Base-by-base conservation (phyloP, 768 basidiomycete species). In the Leccinum fibrillosum region DNA sequence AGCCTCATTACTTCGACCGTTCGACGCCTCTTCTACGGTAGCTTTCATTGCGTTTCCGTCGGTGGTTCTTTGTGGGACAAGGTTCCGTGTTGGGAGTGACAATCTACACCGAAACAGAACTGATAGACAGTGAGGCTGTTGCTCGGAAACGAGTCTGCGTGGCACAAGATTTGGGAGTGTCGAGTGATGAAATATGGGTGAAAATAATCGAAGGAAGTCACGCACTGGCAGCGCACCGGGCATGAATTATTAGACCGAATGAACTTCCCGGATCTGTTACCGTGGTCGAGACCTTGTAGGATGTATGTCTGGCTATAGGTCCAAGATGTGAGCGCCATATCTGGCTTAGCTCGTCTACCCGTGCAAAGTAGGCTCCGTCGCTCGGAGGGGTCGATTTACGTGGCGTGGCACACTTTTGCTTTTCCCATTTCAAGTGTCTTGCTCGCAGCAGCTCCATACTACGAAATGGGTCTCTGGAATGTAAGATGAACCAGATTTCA, bases 1-100 rank as follows among this genome's bases (percentile, higher is more conserved):
- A 37, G 11, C 55, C 60, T 63, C 62, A 61, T 56, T 61, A 48
- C 57, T 55, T 56, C 19, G 61, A 32, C 32, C 32, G 32, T 32
- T 32, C 11, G 32, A 51, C 48, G 5, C 23, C 56, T 54, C 51
- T 48, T 48, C 45, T 56, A 42, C 47, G 42, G 45, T 44, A 34
- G 23, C 55, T 3, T 44, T 42, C 9, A 21, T 19, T 21, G 28
- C 9, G 9, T 39, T 47, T n/a, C 17, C 49, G 17, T 39, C 1
- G n/a, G 47, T 21, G 21, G 50, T 35, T 49, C 45, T 34, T 19
- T 47, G 21, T 28, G 30, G 15, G 30, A 25, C 25, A 30, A 45
- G 42, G 26, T 45, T 48, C 37, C 26, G 49, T 49, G 45, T 35
- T 39, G 42, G 21, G n/a, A 50, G 49, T 55, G 32, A 50, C 19